Base-by-base conservation (phyloP, 257 asterid species). In the Asclepias syriaca region DNA sequence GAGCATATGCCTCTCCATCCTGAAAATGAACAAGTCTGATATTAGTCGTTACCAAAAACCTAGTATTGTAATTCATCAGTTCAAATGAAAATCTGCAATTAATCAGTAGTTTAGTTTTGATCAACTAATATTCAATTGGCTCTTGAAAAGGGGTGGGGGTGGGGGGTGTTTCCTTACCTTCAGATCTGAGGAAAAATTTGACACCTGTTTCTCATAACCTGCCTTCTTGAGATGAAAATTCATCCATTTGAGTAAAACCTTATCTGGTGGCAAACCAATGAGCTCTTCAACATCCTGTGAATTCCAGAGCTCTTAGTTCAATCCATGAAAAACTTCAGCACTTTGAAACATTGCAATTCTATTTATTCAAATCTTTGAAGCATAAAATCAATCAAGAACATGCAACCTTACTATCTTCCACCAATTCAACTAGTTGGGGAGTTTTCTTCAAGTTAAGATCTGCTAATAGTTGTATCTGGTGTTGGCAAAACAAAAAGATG, bases 1-100 rank as follows among this genome's bases (percentile, higher is more conserved):
- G 87, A 69, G 96, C 99, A 77, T 91, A 94, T 61, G 99, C 99
- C 80, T 91, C 95, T 58, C 97, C 97, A 50, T 94, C 97, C 99
- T 91, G 85, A 77, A 83, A 69, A 5, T 39, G 22, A 21, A 65
- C 14, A 71, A 63, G 55, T 54, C 10, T 46, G 18, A 43, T 39
- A n/a, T 60, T 40, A 72, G 29, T 22, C 18, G 4, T 15, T 6
- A n/a, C 54, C 55, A 43, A 34, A 46, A 66, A 43, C 46, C 13
- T 9, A 68, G 10, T 8, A 48, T 24, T 21, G 56, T 6, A 68
- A 49, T 40, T 21, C 32, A 22, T 66, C 51, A 43, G 12, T 9
- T 61, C 12, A 59, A 27, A 13, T 34, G 6, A 61, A 56, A 29
- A 24, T 27, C 3, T 49, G 18, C 59, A 29, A 29, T 29, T 29